These are phyloP conservation scores for Arachis monticola DNA, from an alignment of 331 rosid species.

Conservation along the genomic window DNA sequence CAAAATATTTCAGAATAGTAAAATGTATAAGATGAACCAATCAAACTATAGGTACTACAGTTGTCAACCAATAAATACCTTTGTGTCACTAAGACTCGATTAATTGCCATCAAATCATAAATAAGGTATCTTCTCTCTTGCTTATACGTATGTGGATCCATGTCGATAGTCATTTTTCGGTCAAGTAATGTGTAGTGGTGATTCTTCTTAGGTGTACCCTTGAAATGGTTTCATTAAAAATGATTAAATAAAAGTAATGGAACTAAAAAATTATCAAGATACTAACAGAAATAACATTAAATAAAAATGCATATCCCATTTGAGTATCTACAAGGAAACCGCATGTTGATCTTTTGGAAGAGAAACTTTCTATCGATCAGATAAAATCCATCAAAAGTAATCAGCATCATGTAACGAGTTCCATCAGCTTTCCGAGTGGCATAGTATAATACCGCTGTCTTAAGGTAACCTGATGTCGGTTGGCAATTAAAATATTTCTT, in stretches of 20 bases:
- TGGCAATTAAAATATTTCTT: background rate
- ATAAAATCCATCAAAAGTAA: too few relatives aligned
- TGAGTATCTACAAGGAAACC: slow-evolving; percentile 88
- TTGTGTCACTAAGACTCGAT: slow-evolving; percentile 64
- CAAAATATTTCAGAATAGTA: background rate
- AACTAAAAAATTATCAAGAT: slow-evolving; percentile 14
- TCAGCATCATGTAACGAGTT: slow-evolving; percentile 78
- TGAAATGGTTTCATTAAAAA: background rate
- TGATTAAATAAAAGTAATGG: slow-evolving; percentile 8
- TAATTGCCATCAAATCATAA: slow-evolving; percentile 89
- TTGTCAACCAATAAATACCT: slow-evolving; percentile 57
- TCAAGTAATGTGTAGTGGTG: slow-evolving; percentile 94
- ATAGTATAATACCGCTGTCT: slow-evolving; percentile 91
- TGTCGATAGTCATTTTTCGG: slow-evolving; percentile 96
- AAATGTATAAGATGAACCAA: slow-evolving; percentile 24
- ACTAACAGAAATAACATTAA: slow-evolving; percentile 23
- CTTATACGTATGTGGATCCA: slow-evolving; percentile 72
- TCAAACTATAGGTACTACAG: slow-evolving; percentile 20
- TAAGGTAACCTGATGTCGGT: slow-evolving; percentile 38
- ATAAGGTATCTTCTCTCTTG: slow-evolving; percentile 98
- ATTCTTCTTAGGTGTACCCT: slow-evolving; percentile 58
- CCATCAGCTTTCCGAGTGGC: slow-evolving; percentile 99
- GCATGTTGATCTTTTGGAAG: slow-evolving; percentile 33
- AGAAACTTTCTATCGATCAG: too few relatives aligned
- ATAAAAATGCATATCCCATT: slow-evolving; percentile 64